Percentiles rank a stretch among this genome's conserved stretches.
Evolutionary conservation across 2,329 filamentous ascomycete species (phyloP).

Genomic region (Phialophora macrospora): DNA sequence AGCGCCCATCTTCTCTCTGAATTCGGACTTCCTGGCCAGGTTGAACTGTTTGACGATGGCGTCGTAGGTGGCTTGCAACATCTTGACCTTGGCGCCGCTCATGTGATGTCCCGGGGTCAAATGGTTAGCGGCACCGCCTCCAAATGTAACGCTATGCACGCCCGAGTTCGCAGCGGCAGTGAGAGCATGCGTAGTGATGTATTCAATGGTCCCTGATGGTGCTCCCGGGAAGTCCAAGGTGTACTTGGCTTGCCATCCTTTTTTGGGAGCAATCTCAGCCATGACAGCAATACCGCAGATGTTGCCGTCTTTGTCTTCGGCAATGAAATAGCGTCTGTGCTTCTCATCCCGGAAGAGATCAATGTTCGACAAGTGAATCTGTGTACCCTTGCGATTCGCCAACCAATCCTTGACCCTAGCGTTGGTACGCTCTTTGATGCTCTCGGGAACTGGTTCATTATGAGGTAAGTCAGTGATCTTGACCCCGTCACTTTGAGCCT

Average conservation of each 20-base stretch:
- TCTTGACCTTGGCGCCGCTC: slow-evolving; percentile 76
- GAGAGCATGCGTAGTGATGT: slow-evolving; percentile 74
- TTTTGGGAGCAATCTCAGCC: slow-evolving; percentile 75
- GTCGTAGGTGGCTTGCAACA: slow-evolving; percentile 81
- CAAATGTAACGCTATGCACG: slow-evolving; percentile 77
- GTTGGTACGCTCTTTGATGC: slow-evolving; percentile 72
- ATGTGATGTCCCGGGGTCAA: slow-evolving; percentile 82
- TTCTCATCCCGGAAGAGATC: slow-evolving; percentile 82
- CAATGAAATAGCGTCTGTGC: slow-evolving; percentile 85
- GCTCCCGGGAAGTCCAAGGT: slow-evolving; percentile 89
- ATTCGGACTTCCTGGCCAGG: slow-evolving; percentile 82
- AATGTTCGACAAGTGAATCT: slow-evolving; percentile 89
- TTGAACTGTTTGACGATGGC: slow-evolving; percentile 80
- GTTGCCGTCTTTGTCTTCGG: slow-evolving; percentile 71
- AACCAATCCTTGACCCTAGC: slow-evolving; percentile 80
- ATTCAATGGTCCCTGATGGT: slow-evolving; percentile 85
- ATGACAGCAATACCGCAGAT: slow-evolving; percentile 80
- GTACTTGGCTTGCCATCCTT: slow-evolving; percentile 95
- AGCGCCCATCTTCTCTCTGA: slow-evolving; percentile 87
- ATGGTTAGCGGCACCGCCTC: slow-evolving; percentile 75
- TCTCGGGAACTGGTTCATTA: slow-evolving; percentile 67
- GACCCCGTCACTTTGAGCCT: slow-evolving; percentile 81
- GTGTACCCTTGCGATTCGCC: slow-evolving; percentile 75
- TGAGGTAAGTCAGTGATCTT: slow-evolving; percentile 74
- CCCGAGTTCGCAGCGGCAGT: slow-evolving; percentile 64